Evolutionary conservation across 1,284 basidiomycete genomes (phyloP), one percentile per base, ranked within the genome.

Genomic region (Amylostereum areolatum): DNA sequence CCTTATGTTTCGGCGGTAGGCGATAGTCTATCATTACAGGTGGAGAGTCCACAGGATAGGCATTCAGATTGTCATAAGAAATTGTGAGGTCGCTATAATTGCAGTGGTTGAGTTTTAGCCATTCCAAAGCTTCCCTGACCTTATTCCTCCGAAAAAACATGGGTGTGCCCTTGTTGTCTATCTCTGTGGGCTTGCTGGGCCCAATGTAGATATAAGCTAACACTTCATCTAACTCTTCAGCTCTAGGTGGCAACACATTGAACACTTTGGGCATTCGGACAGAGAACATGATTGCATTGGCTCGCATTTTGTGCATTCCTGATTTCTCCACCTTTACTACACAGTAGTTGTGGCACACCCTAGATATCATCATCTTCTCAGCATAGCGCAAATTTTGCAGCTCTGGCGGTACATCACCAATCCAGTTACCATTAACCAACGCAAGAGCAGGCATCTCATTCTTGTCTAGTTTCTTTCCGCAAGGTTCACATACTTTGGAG

Each of bases 391-490:
- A 49, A 12, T 52, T 40, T 40, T 55, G 24, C 0, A 72, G 46
- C 12, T 59, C 52, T 25, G 45, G 2, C 1, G 69, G 70, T 1
- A 71, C 58, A 7, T 63, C 50, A 12, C 71, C 70, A 0, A 73
- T 27, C 71, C 70, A 74, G 2, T 70, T 45, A 1, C 67, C 65
- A 52, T 67, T 68, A 1, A 64, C 64, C 6, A 73, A 46, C n/a
- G 67, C 56, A 40, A 50, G 27, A n/a, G 39, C 43, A 8, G 68
- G 68, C 10, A 65, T 47, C 35, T 51, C 55, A 1, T 55, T 53
- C 18, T 59, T 55, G 3, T 46, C 24, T 1, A 69, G 4, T 33
- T 25, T 12, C 4, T 49, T 35, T 7, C 28, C 24, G 29, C 48
- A 55, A 9, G 36, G 11, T 2, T 11, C 11, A 36, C 51, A 52